Evolutionary conservation across 352 stramenopile genomes (phyloP).

Genomic region (Phytophthora meadii): DNA sequence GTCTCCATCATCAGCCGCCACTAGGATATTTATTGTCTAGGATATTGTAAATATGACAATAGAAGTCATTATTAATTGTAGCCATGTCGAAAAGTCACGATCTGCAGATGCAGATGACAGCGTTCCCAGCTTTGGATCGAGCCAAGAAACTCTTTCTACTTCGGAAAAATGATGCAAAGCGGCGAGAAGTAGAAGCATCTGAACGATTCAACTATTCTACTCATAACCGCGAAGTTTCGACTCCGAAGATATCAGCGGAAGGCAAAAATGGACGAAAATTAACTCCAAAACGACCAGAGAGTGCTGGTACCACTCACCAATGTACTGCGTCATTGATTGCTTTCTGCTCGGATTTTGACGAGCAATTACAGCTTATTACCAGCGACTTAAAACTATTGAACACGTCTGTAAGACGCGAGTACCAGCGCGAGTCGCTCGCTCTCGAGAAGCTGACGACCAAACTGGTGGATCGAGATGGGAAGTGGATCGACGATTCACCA

Average conservation of each 20-base stretch:
- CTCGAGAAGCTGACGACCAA: constrained; percentile 23
- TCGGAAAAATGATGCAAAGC: too few species aligned
- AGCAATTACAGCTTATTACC: constrained; percentile 24
- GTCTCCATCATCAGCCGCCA: constrained; percentile 31
- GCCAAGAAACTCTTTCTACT: too few species aligned
- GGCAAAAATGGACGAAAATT: neutral
- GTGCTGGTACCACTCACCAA: neutral
- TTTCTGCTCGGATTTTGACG: constrained; percentile 34
- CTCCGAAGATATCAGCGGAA: neutral
- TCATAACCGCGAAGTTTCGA: too few species aligned
- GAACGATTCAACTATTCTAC: too few species aligned
- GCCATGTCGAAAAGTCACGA: constrained; percentile 23
- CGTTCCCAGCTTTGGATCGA: constrained; percentile 10
- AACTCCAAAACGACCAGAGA: neutral
- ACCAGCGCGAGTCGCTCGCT: constrained; percentile 27
- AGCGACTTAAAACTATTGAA: constrained; percentile 22
- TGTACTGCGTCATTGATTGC: constrained; percentile 12
- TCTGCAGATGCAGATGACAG: neutral
- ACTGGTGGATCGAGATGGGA: constrained; percentile 9
- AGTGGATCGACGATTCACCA: neutral
- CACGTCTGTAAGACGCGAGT: constrained; percentile 24
- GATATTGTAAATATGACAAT: neutral
- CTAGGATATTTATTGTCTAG: too few species aligned
- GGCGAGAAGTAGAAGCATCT: too few species aligned
- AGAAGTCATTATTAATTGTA: constrained; percentile 5